Conservation (phyloP, 2,329 filamentous ascomycete species). For the Zymoseptoria passerinii region DNA sequence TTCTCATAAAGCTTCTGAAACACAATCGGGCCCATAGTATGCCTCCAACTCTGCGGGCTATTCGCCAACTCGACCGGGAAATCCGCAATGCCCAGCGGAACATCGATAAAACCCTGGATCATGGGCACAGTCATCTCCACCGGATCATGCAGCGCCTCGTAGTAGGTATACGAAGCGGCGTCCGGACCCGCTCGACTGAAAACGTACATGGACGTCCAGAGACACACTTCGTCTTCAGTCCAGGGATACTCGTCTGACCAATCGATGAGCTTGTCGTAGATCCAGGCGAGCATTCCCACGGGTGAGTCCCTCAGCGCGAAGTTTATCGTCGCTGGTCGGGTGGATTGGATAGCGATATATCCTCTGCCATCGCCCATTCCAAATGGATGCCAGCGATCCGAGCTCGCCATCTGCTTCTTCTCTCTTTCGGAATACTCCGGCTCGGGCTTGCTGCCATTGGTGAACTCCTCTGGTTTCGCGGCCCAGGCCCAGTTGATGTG, state of each 20-base stretch:
- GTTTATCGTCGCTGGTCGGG: constrained; percentile 64
- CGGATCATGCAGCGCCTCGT: constrained; percentile 49
- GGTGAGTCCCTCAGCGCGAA: constrained; percentile 63
- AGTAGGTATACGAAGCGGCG: constrained; percentile 63
- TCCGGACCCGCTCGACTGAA: constrained; percentile 62
- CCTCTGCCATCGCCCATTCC: constrained; percentile 1
- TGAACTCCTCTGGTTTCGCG: constrained; percentile 34
- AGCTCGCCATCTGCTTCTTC: constrained; percentile 38
- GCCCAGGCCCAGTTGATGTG: constrained; percentile 34
- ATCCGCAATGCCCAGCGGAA: constrained; percentile 46
- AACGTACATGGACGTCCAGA: constrained; percentile 66
- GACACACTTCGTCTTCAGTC: constrained; percentile 68
- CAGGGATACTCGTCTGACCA: constrained; percentile 67
- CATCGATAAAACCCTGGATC: constrained; percentile 36
- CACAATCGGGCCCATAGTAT: constrained; percentile 51
- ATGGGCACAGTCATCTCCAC: constrained; percentile 21
- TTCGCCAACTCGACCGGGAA: constrained; percentile 43
- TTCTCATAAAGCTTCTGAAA: constrained; percentile 43
- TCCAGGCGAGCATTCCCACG: constrained; percentile 64
- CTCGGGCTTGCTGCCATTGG: constrained; percentile 5
- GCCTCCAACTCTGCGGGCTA: constrained; percentile 41
- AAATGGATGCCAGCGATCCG: constrained; percentile 50
- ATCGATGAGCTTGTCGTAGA: constrained; percentile 71
- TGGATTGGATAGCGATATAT: constrained; percentile 55
- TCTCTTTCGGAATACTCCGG: constrained; percentile 43